Evolutionary conservation across 371 early-diverging fungal genomes (phyloP).

Genomic region (Dinochytrium kinnereticum): DNA sequence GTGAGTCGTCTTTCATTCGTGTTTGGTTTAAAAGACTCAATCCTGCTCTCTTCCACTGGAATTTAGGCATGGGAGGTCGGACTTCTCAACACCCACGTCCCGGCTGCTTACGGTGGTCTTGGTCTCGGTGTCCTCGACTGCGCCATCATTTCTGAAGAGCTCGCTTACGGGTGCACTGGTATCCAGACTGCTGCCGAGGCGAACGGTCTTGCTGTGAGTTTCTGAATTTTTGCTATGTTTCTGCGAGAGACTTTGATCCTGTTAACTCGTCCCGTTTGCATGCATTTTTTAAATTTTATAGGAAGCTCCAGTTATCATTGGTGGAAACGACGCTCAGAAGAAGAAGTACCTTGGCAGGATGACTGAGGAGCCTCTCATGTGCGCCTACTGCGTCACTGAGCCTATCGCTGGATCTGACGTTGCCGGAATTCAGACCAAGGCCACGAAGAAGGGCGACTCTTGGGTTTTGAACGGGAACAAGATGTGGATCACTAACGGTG

Average conservation of each 20-base stretch:
- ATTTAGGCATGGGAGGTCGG: conserved; percentile 89
- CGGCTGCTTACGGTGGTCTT: conserved; percentile 84
- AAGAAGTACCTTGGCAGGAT: conserved; percentile 93
- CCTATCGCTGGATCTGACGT: conserved; percentile 63
- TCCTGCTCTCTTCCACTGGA: background rate
- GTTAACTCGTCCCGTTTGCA: background rate
- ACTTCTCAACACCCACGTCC: conserved; percentile 91
- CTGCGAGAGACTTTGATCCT: background rate
- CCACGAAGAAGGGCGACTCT: conserved; percentile 58
- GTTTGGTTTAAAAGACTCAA: background rate
- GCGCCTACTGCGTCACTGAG: conserved; percentile 90
- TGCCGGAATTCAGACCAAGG: conserved; percentile 56
- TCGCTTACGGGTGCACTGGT: conserved; percentile 95
- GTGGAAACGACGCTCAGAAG: conserved; percentile 84
- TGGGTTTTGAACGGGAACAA: conserved; percentile 54
- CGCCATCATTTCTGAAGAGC: conserved; percentile 81
- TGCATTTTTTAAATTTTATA: background rate
- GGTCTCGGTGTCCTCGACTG: conserved; percentile 83
- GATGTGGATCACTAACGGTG: conserved; percentile 93
- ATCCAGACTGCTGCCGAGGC: conserved; percentile 98
- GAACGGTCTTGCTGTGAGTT: conserved; percentile 78
- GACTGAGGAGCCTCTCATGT: conserved; percentile 90
- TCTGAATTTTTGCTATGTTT: background rate
- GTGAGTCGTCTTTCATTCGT: background rate
- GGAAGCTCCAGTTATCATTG: conserved; percentile 90